A percentile compares a stretch with the other conserved stretches of the same genome.
These are phyloP conservation scores for Lactarius tabidus DNA, from an alignment of 768 basidiomycete genomes.

Conservation along the genomic window DNA sequence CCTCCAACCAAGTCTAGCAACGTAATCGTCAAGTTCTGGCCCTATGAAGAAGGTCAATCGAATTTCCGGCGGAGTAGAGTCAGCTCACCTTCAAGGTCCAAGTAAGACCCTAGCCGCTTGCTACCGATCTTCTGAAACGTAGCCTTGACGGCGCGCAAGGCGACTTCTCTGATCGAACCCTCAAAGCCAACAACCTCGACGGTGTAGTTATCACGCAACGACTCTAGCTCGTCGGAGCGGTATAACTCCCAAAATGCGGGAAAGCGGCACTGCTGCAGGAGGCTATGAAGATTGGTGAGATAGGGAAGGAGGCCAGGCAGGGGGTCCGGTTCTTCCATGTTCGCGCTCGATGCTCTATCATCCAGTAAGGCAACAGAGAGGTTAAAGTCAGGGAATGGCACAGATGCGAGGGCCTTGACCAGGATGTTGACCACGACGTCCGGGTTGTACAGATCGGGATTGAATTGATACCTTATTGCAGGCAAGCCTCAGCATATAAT, in stretches of 20 bases:
- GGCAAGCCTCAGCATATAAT: neutral
- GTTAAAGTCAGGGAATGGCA: constrained; percentile 89
- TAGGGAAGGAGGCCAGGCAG: constrained; percentile 65
- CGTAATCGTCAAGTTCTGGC: constrained; percentile 52
- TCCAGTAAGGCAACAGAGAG: constrained; percentile 91
- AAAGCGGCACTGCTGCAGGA: constrained; percentile 82
- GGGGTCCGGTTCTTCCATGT: constrained; percentile 78
- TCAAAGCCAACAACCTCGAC: constrained; percentile 82
- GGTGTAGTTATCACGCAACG: constrained; percentile 81
- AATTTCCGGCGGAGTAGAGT: neutral
- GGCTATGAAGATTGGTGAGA: constrained; percentile 60
- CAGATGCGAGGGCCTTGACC: constrained; percentile 80
- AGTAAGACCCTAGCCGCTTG: constrained; percentile 64
- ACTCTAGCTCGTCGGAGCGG: constrained; percentile 62
- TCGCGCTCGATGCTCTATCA: constrained; percentile 53
- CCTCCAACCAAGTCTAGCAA: constrained; percentile 65
- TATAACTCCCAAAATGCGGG: constrained; percentile 81
- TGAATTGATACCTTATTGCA: constrained; percentile 85
- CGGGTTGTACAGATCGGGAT: constrained; percentile 86
- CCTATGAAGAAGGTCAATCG: constrained; percentile 36
- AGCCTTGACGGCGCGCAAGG: constrained; percentile 69
- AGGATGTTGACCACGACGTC: constrained; percentile 95
- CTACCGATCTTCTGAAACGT: constrained; percentile 71
- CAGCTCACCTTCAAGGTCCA: constrained; percentile 56
- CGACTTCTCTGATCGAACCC: constrained; percentile 74